Base-by-base conservation (phyloP, 441 rosid genomes). In the Breynia disticha region DNA sequence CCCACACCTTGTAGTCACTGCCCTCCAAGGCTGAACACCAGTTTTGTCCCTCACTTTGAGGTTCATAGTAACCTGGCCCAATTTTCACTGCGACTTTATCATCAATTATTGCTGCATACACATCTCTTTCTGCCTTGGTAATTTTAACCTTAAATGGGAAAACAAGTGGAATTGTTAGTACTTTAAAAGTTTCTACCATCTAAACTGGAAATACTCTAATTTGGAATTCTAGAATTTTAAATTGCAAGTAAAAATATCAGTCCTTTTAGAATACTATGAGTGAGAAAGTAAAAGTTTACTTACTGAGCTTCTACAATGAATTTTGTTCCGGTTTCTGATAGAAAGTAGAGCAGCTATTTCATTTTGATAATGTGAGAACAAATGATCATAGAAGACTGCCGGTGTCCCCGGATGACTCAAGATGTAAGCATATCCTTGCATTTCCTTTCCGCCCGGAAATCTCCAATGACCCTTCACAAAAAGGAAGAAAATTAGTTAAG, bases 391-490 rank as follows among this genome's bases (percentile, higher is more conserved):
- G 77, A 87, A 91, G 50, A 91, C 90, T 0, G 96, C 75, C 8
- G 98, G 98, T 16, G 96, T 91, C 67, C 98, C 98, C 54, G 96
- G 90, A 76, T 91, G 98, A 55, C 96, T 91, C 70, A 91, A 50
- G 67, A 80, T 83, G 71, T 91, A 91, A 21, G 94, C 95, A 67
- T 91, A 91, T 62, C 98, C 98, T 77, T 87, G 96, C 94, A 91
- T 84, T 75, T 91, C 96, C 57, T 81, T 87, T 52, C 90, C 95
- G 21, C 67, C 63, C 8, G 98, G 98, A 75, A 91, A 91, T 75
- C 96, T 86, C 96, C 98, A 91, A 20, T 91, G 98, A 58, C 95
- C 96, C 95, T 91, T 65, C 24, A 48, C 52, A 43, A 11, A 51
- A 43, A 35, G 12, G 41, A 45, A 16, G 52, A 22, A 50, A 32